phyloP scores from a whole-genome alignment of 331 rosid genomes.

The Malus hybrid region DNA sequence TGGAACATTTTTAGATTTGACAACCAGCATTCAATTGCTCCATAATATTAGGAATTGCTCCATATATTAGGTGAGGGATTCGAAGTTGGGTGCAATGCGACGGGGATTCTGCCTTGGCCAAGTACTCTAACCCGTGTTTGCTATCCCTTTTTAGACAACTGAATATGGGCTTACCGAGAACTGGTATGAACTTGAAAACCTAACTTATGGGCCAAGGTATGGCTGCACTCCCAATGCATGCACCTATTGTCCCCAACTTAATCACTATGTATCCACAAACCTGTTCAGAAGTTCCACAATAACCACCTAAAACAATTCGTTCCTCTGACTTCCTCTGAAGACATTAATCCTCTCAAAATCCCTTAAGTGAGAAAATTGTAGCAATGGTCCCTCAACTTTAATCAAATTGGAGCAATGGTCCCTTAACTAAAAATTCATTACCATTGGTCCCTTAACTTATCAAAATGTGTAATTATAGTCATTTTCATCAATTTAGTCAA shows the following conservation, averaged over 20 bases:
- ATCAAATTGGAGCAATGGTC: too few relatives aligned
- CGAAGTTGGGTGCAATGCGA: too few relatives aligned
- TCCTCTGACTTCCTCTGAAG: conserved; percentile 39
- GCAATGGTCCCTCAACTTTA: too few relatives aligned
- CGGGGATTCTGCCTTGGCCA: too few relatives aligned
- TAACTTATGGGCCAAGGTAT: conserved; percentile 20
- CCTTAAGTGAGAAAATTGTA: too few relatives aligned
- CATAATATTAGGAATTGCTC: not conserved
- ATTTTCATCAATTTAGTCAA: too few relatives aligned
- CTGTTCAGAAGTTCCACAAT: conserved; percentile 23
- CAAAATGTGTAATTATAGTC: too few relatives aligned
- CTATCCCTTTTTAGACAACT: not conserved
- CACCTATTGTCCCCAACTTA: conserved; percentile 22
- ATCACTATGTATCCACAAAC: conserved; percentile 20
- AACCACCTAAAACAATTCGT: conserved; percentile 20
- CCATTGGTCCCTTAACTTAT: too few relatives aligned
- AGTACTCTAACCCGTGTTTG: too few relatives aligned
- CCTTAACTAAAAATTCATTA: too few relatives aligned
- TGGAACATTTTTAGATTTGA: not conserved
- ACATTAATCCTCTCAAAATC: conserved; percentile 30
- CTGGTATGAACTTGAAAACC: conserved; percentile 25
- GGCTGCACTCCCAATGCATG: conserved; percentile 8
- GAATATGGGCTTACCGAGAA: conserved; percentile 13
- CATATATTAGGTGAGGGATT: too few relatives aligned
- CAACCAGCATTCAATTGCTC: not conserved